Evolutionary conservation across 2,329 filamentous ascomycete species (phyloP), one percentile per base, ranked within the genome.

Genomic region (Neophaeococcomyces aloes): DNA sequence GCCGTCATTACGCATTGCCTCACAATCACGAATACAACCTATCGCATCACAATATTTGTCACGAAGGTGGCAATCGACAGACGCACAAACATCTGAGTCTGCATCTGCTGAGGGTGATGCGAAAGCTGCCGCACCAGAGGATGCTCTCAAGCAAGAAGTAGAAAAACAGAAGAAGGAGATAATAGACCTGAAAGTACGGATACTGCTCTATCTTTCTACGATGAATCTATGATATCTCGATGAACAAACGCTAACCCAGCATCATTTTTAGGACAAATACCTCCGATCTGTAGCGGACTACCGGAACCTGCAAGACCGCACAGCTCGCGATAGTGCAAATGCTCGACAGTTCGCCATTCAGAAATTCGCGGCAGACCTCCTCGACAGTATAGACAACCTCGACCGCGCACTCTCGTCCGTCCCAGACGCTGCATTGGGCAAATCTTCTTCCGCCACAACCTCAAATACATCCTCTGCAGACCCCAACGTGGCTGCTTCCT

Each of bases 231-330:
- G 10, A 27, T 13, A 32, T 38, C 39, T 19, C 38, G 38, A 36
- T 36, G 31, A 25, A 13, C 19, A 21, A 21, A 23, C 31, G 19
- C 17, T 14, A 29, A 17, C 31, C 37, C n/a, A n/a, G 13, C 35
- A 17, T 31, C 37, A 39, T 43, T 47, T 40, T 31, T 55, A 96
- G 91, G 91, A 96, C 69, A 91, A 87, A 71, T 93, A 87, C 67
- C 77, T 95, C 51, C 89, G 91, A 62, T 83, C 84, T 44, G 80
- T 96, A 52, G 91, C 91, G 67, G 91, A 98, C 59, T 96, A 93
- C 77, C 86, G 86, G 63, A 98, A 96, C 70, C 83, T 98, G 40
- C 89, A 96, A 71, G 86, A 95, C 60, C 86, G 91, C 60, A 94
- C 86, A 33, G 77, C 81, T 64, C 86, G 91, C 60, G 91, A 98